Percentiles rank a stretch among this genome's conserved stretches.
These are phyloP conservation scores for Mycena vitilis DNA, from an alignment of 768 basidiomycete species.

Conservation along the genomic window DNA sequence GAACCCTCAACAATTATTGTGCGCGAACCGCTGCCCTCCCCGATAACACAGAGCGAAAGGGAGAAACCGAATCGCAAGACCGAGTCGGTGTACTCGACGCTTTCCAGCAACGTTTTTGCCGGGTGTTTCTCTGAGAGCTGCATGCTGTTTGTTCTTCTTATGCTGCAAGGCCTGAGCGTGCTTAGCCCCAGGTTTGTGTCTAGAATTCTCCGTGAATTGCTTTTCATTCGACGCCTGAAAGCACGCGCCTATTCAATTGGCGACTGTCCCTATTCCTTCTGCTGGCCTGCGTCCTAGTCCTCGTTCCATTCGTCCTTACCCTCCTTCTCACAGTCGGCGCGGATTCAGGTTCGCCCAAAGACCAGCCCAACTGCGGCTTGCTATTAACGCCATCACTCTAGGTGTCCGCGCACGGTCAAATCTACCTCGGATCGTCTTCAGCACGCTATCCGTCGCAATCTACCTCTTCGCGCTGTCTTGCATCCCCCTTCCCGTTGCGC, in stretches of 20 bases:
- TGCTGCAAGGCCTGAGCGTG: slow-evolving; percentile 73
- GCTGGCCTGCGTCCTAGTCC: slow-evolving; percentile 69
- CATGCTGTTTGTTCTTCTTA: slow-evolving; percentile 75
- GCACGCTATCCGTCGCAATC: slow-evolving; percentile 61
- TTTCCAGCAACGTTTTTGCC: slow-evolving; percentile 73
- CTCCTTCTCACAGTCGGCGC: slow-evolving; percentile 63
- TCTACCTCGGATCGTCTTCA: slow-evolving; percentile 51
- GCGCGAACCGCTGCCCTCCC: slow-evolving; percentile 40
- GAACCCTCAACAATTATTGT: slow-evolving; percentile 24
- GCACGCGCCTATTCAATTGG: slow-evolving; percentile 78
- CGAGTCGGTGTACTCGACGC: slow-evolving; percentile 59
- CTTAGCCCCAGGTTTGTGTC: slow-evolving; percentile 65
- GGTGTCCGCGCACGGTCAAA: slow-evolving; percentile 39
- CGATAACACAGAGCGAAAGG: slow-evolving; percentile 35
- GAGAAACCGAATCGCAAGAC: slow-evolving; percentile 27
- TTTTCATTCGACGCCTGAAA: slow-evolving; percentile 39
- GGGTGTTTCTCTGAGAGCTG: slow-evolving; percentile 82
- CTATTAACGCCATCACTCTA: background rate
- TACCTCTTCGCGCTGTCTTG: slow-evolving; percentile 73
- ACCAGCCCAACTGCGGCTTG: background rate
- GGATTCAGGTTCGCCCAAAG: slow-evolving; percentile 41
- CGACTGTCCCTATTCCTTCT: slow-evolving; percentile 71
- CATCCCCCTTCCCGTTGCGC: slow-evolving; percentile 72
- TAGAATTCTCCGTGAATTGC: background rate
- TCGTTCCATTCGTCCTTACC: slow-evolving; percentile 73